Evolutionary conservation across 805 yeast species (phyloP), one percentile per base, ranked within the genome.

Genomic region (Candida piceae): DNA sequence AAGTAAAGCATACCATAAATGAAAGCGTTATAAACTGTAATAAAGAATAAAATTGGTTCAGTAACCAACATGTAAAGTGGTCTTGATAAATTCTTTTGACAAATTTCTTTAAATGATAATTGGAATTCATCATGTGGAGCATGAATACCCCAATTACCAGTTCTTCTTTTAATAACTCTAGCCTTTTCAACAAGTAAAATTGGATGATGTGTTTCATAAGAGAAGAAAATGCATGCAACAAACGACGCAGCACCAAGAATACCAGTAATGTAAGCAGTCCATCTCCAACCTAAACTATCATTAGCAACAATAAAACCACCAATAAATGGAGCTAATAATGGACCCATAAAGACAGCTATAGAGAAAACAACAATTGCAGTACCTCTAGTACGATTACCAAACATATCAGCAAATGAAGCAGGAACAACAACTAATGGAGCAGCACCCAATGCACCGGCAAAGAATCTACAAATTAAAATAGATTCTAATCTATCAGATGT

Each of bases 381-480:
- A 49, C 96, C 96, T 62, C 96, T 75, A 17, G 68, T 55, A 25
- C 57, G 57, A 40, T 78, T 76, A 46, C 73, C 74, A 55, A 78
- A 86, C 70, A 86, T 70, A 59, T 88, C 96, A 7, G 94, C 84
- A 66, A 86, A 80, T 0, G 82, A 73, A 33, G 95, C 96, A 19
- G 95, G 95, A 8, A 80, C 88, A 28, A 85, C 86, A 19, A 84
- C 90, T 52, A 88, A 60, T 1, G 94, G 87, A 28, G 93, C 87
- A 16, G 94, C 86, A 46, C 95, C 96, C 39, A 81, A 61, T 51
- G 79, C 72, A 38, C 95, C 95, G 18, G 81, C 79, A 56, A 87
- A 80, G 53, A 84, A 86, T 45, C 96, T 72, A 60, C 85, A 76
- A 29, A 87, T 68, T 66, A 87, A 56, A 40, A 87, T 66, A 0